These are phyloP conservation scores for Boechera divaricarpa DNA, from an alignment of 345 rosid species.

Conservation along the genomic window DNA sequence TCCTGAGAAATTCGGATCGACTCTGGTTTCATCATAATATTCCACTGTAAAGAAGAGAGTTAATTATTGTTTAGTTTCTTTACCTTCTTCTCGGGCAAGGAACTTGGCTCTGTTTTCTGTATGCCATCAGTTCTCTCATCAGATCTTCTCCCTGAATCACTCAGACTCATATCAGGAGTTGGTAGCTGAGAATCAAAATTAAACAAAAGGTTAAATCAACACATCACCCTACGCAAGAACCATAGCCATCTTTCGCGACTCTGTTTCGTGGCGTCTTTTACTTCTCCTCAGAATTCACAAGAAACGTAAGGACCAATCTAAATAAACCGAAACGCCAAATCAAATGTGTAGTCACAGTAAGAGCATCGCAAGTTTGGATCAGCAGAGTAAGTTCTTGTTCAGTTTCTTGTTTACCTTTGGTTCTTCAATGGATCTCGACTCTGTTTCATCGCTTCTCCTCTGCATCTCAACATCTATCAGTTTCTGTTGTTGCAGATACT, in stretches of 20 bases:
- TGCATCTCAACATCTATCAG: background rate
- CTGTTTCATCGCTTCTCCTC: background rate
- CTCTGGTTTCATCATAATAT: background rate
- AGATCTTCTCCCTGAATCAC: background rate
- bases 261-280: background rate
- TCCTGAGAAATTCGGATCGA: background rate
- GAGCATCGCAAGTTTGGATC: background rate
- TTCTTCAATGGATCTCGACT: background rate
- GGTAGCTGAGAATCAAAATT: background rate
- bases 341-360: background rate
- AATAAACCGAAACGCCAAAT: background rate
- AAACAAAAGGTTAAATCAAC: background rate
- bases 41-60: background rate
- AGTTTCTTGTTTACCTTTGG: background rate
- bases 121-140: background rate
- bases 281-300: background rate
- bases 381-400: background rate
- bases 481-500: too few relatives aligned
- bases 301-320: background rate
- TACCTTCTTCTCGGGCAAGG: background rate
- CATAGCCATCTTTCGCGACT: constrained; percentile 2
- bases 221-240: background rate
- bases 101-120: background rate
- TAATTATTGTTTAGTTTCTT: background rate
- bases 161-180: background rate